These are phyloP conservation scores for Phaeosphaeriaceae sp. DNA, from an alignment of 2,329 filamentous ascomycete genomes.

Conservation along the genomic window DNA sequence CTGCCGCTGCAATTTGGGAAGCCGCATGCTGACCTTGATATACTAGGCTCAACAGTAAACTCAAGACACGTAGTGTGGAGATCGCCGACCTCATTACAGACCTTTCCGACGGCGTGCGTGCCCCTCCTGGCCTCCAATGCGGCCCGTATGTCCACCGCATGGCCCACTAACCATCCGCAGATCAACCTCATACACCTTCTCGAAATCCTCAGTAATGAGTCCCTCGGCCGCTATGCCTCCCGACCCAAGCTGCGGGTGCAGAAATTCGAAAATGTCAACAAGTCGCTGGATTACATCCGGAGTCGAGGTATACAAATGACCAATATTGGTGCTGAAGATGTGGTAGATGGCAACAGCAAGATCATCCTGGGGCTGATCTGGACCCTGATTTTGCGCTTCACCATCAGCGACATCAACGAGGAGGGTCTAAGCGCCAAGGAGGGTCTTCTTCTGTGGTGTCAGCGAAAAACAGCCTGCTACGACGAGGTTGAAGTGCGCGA, in stretches of 20 bases:
- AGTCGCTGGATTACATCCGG: slow-evolving; percentile 92
- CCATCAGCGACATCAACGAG: slow-evolving; percentile 97
- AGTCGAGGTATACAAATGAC: slow-evolving; percentile 93
- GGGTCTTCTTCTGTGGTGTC: slow-evolving; percentile 93
- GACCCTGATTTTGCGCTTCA: slow-evolving; percentile 97
- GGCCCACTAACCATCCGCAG: slow-evolving; percentile 54
- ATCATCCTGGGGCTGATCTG: slow-evolving; percentile 97
- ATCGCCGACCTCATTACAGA: slow-evolving; percentile 89
- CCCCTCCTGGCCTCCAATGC: slow-evolving; percentile 15
- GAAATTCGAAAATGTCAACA: slow-evolving; percentile 97
- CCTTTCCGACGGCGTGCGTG: slow-evolving; percentile 88
- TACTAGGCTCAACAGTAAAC: slow-evolving; percentile 93
- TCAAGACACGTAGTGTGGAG: slow-evolving; percentile 77
- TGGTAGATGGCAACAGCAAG: slow-evolving; percentile 96
- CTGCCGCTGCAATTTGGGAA: slow-evolving; percentile 13
- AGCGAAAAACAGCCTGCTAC: slow-evolving; percentile 97
- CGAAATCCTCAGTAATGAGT: slow-evolving; percentile 93
- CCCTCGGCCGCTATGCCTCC: slow-evolving; percentile 93
- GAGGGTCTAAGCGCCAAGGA: slow-evolving; percentile 98
- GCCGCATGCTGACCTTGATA: slow-evolving; percentile 23
- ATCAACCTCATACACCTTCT: slow-evolving; percentile 95
- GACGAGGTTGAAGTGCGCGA: slow-evolving; percentile 95
- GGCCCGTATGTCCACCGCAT: slow-evolving; percentile 12
- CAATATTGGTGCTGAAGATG: slow-evolving; percentile 97
- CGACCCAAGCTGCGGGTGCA: slow-evolving; percentile 96